Base-by-base conservation (phyloP, 257 asterid genomes). In the Craterostigma plantagineum region DNA sequence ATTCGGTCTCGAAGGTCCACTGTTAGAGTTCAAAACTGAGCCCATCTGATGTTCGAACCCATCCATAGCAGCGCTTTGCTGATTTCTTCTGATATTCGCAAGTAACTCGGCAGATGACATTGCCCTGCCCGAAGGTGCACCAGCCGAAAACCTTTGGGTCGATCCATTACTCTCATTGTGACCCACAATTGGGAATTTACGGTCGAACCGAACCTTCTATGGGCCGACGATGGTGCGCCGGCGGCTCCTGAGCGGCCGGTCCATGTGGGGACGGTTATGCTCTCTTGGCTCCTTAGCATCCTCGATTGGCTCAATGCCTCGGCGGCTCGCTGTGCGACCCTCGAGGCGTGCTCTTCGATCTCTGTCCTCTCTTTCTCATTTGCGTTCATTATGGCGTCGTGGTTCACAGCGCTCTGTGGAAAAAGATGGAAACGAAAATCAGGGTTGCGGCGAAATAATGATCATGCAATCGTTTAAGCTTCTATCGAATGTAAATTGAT, bases 181-280 rank as follows among this genome's bases (percentile, higher is more conserved):
- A 30, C 59, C 53, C 11, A 50, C 57, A 82, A 41, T 47, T 56
- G 81, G 48, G 75, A 37, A 52, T 72, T 79, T 33, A 74, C 46
- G 1, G 95, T 62, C 9, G 92, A 76, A 42, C 98, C 98, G 44
- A 87, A 87, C 72, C 71, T 83, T 53, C 70, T 69, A 53, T 56
- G 65, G 27, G 62, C 57, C 13, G 92, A 70, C 42, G 79, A 60
- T 11, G 95, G 98, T 46, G 83, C 98, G 49, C 98, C 98, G 15
- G 98, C 98, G 16, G 83, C 74, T 48, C 98, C 98, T 33, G 93
- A 68, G 70, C 40, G 70, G 37, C 98, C 98, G 0, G 98, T 87
- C 98, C 98, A 87, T 3, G 98, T 87, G 36, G 98, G 98, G 50
- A 77, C 67, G 15, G 76, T 52, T 49, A 87, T 67, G 52, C 81